phyloP scores from a whole-genome alignment of 2,329 filamentous ascomycete genomes.

The Trichoderma cornu-damae region DNA sequence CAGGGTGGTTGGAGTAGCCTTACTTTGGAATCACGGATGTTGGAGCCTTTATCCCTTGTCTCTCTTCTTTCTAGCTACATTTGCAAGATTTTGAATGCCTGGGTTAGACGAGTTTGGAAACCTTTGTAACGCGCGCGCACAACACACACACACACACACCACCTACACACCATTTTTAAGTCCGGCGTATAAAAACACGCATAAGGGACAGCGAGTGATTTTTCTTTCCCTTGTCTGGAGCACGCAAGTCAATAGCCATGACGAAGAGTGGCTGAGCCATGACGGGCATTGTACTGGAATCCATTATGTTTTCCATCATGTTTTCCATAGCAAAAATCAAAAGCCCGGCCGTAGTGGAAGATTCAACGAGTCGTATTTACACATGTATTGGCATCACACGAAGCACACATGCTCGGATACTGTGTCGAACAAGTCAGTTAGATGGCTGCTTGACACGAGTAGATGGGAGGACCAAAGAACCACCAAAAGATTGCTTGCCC shows the following conservation, averaged over 20 bases:
- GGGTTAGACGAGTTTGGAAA: conserved; percentile 13
- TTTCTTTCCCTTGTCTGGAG: neutral
- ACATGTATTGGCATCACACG: too few relatives aligned
- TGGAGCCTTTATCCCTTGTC: neutral
- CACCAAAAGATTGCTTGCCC: neutral
- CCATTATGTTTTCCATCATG: neutral
- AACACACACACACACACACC: neutral
- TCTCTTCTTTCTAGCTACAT: conserved; percentile 4
- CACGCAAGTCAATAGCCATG: neutral
- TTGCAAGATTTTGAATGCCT: neutral
- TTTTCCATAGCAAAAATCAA: neutral
- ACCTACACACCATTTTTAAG: conserved; percentile 4
- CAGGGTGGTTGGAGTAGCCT: conserved; percentile 16
- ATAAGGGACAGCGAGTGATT: neutral
- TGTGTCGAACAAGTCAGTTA: neutral
- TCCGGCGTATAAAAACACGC: conserved; percentile 1
- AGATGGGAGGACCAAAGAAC: neutral
- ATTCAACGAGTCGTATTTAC: neutral
- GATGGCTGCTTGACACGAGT: neutral
- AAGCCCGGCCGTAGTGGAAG: neutral
- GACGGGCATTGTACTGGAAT: neutral
- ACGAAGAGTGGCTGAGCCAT: neutral
- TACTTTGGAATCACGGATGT: conserved; percentile 1
- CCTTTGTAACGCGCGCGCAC: neutral
- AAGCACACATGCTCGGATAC: too few relatives aligned